Evolutionary conservation across 2,329 filamentous ascomycete genomes (phyloP), one percentile per base, ranked within the genome.

Genomic region (Nannizziopsis barbatae): DNA sequence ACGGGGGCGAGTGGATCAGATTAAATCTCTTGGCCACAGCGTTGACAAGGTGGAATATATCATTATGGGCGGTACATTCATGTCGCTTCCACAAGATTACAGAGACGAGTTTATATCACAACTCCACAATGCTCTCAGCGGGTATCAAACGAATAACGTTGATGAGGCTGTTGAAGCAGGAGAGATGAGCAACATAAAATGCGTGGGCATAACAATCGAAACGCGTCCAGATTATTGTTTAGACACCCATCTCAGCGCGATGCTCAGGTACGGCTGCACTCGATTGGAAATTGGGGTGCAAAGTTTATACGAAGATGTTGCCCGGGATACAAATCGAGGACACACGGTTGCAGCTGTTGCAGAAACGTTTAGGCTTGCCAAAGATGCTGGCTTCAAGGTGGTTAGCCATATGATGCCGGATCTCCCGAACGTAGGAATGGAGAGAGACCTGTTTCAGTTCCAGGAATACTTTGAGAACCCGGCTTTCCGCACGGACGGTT

Each of bases 361-460:
- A 27, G 89, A 98, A 68, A 98, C 92, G 0, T 98, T 98, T 64
- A 93, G 86, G 57, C 75, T 95, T n/a, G 81, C 92, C 54, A 98
- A 98, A 68, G 93, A 98, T 65, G 88, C 93, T 5, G 92, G 92
- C 0, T 98, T 95, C 76, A 98, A 98, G 67, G 92, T 98, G 0
- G 92, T 98, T 53, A 94, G 86, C 56, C 92, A 98, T 69, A 98
- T 98, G 92, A 98, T 98, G 92, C 92, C 92, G 1, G 92, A 98
- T 63, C 70, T 98, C 42, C 92, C 92, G 2, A 98, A 98, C 59
- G 92, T 98, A 2, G 92, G 92, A 49, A 95, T 96, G 85, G 93
- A 98, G 69, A 83, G 92, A 59, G 92, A 98, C 63, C 74, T 98
- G 38, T 89, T 94, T 61, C 92, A 98, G 59, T 98, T 98, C 67